These are phyloP conservation scores for Umbelopsis sp. DNA, from an alignment of 192 early-diverging fungal species.

Conservation along the genomic window DNA sequence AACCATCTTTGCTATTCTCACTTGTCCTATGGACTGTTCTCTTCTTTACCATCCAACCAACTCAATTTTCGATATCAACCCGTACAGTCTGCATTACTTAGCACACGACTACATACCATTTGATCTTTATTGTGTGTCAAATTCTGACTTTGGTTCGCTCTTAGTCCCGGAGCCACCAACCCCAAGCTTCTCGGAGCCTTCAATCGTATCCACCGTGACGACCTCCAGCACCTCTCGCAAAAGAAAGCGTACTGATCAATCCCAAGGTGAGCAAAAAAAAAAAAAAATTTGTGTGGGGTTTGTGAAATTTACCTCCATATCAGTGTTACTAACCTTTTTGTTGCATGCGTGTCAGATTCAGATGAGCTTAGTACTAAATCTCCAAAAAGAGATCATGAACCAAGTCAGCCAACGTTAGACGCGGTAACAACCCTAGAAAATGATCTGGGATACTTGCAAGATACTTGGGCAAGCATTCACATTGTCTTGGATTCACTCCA, in stretches of 20 bases:
- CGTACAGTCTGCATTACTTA: slow-evolving; percentile 1
- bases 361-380: neutral
- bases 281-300: neutral
- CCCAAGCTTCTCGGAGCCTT: neutral
- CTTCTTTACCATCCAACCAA: neutral
- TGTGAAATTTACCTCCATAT: neutral
- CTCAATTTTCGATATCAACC: neutral
- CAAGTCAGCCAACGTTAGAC: neutral
- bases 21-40: slow-evolving; percentile 12
- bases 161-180: neutral
- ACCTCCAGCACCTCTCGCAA: neutral
- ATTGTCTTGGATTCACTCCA: slow-evolving; percentile 29
- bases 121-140: neutral
- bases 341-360: neutral
- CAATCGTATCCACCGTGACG: neutral
- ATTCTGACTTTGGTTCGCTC: neutral
- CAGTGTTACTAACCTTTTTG: neutral
- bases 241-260: slow-evolving; percentile 7
- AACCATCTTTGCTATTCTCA: neutral
- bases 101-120: neutral
- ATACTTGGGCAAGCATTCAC: slow-evolving; percentile 31
- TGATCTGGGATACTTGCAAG: slow-evolving; percentile 22
- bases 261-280: neutral
- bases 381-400: neutral
- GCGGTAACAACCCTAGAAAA: slow-evolving; percentile 7